phyloP scores from a whole-genome alignment of 2,329 filamentous ascomycete species.

The Zasmidium angulare region DNA sequence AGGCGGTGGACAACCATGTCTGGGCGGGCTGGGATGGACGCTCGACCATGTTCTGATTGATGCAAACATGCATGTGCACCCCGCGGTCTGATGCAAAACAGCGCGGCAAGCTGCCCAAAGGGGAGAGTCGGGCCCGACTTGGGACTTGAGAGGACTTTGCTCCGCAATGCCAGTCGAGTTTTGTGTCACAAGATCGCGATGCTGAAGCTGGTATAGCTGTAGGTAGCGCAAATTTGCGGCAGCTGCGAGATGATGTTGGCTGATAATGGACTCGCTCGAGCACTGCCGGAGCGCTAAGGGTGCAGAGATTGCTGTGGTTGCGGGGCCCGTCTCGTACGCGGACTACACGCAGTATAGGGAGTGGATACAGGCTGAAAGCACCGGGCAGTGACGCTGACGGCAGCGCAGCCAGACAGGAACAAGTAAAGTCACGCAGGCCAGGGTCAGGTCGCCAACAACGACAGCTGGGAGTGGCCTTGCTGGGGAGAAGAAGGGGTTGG shows the following conservation, averaged over 20 bases:
- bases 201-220: not conserved
- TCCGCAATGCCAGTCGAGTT: constrained; percentile 4
- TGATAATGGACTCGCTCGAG: constrained; percentile 13
- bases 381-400: not conserved
- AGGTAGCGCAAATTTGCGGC: constrained; percentile 9
- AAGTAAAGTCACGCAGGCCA: constrained; percentile 6
- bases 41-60: constrained; percentile 2
- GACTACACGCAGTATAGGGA: not conserved
- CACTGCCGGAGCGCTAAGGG: constrained; percentile 18
- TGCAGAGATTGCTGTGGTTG: constrained; percentile 12
- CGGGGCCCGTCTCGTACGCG: constrained; percentile 5
- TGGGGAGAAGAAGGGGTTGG: not conserved
- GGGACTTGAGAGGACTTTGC: not conserved
- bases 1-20: constrained; percentile 3
- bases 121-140: constrained; percentile 5
- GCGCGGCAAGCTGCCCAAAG: not conserved
- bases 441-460: not conserved
- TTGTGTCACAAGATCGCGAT: not conserved
- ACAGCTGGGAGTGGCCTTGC: not conserved
- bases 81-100: constrained; percentile 9
- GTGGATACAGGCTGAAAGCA: not conserved
- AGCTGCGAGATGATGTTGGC: not conserved
- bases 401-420: constrained; percentile 4
- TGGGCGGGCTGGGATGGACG: constrained; percentile 1
- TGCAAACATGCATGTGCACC: constrained; percentile 9